phyloP scores from a whole-genome alignment of 139 green algal genomes.

The Zygnema circumcarinatum region DNA sequence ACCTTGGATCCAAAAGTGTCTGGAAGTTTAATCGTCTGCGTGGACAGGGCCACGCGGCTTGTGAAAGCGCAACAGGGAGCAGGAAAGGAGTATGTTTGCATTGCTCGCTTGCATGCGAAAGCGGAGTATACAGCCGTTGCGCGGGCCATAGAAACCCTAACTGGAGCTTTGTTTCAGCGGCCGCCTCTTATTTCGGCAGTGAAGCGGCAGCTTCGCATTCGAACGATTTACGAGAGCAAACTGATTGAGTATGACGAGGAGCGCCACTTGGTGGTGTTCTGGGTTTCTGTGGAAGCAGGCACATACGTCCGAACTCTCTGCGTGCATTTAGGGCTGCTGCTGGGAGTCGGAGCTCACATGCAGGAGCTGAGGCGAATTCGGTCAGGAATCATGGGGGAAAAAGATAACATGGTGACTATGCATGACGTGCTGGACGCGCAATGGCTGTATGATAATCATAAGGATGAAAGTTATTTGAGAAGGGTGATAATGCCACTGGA shows the following conservation, averaged over 20 bases:
- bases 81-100: constrained; percentile 98
- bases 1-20: constrained; percentile 96
- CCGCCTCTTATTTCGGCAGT: constrained; percentile 97
- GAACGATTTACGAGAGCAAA: constrained; percentile 96
- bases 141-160: constrained; percentile 77
- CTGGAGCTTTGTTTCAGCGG: constrained; percentile 90
- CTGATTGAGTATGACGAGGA: constrained; percentile 95
- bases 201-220: constrained; percentile 97
- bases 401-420: constrained; percentile 99
- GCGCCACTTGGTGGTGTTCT: constrained; percentile 94
- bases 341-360: constrained; percentile 97
- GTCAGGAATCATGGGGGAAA: constrained; percentile 93
- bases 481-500: constrained; percentile 95
- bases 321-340: constrained; percentile 95
- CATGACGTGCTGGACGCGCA: constrained; percentile 97
- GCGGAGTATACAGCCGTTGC: constrained; percentile 67
- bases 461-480: constrained; percentile 92
- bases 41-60: constrained; percentile 96
- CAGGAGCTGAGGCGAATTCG: constrained; percentile 92
- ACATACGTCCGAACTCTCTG: constrained; percentile 97
- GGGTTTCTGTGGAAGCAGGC: constrained; percentile 94
- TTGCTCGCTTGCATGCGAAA: constrained; percentile 80
- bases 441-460: constrained; percentile 91
- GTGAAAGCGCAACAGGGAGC: constrained; percentile 98
- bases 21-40: constrained; percentile 96